A percentile compares a stretch with the other conserved stretches of the same genome.
Evolutionary conservation across 345 rosid genomes (phyloP).

Genomic region (Citrus glauca): DNA sequence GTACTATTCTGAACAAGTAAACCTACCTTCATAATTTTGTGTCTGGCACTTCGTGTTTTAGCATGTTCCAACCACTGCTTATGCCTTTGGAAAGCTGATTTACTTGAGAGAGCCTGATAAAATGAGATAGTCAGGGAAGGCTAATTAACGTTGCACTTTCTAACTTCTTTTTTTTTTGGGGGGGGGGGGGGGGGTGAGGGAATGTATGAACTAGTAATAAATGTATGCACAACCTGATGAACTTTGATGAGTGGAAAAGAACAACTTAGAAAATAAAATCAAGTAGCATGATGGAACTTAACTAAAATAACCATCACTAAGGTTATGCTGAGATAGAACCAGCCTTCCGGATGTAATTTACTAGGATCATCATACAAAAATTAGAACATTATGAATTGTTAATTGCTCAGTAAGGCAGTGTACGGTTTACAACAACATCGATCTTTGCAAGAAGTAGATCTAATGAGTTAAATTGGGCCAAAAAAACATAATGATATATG

Average conservation of each 20-base stretch:
- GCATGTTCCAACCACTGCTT: constrained; percentile 92
- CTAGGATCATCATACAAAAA: background rate
- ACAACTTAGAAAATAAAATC: background rate
- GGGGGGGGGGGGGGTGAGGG: no score
- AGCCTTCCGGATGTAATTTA: background rate
- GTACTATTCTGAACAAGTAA: background rate
- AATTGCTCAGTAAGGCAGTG: background rate
- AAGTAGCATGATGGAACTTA: background rate
- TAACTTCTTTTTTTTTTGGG: background rate
- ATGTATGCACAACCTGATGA: constrained; percentile 2
- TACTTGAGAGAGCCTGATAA: constrained; percentile 84
- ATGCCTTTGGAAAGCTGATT: constrained; percentile 86
- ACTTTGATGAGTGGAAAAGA: background rate
- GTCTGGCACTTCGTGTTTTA: constrained; percentile 91
- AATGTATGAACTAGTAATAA: background rate
- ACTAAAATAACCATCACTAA: background rate
- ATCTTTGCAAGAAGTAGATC: background rate
- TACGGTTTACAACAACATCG: background rate
- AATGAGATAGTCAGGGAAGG: constrained; percentile 6
- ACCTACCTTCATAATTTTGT: constrained; percentile 89
- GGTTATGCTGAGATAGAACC: background rate
- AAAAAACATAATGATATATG: background rate
- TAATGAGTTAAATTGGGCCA: background rate
- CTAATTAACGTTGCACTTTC: background rate
- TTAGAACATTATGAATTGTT: background rate